Conservation (phyloP, 805 yeast species). For the Grigorovia jiainica region DNA sequence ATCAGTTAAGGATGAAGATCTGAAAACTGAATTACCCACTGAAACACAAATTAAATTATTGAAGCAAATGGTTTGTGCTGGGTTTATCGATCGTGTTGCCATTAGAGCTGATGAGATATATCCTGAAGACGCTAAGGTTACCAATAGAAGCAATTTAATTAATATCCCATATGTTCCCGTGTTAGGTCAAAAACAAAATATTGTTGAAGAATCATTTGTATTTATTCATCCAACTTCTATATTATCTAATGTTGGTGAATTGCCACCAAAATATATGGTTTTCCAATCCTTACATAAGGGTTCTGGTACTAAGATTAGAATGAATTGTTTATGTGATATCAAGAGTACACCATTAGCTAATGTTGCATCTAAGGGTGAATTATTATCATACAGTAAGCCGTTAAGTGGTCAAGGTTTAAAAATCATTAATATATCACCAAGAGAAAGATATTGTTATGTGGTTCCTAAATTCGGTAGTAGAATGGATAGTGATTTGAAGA, state of each 20-base stretch:
- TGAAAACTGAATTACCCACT: slow-evolving; percentile 58
- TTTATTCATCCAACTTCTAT: slow-evolving; percentile 78
- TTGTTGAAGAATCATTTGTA: slow-evolving; percentile 44
- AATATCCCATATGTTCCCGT: slow-evolving; percentile 60
- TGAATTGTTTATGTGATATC: slow-evolving; percentile 71
- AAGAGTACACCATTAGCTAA: slow-evolving; percentile 67
- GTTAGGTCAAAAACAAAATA: slow-evolving; percentile 29
- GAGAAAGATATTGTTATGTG: slow-evolving; percentile 78
- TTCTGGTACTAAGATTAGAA: slow-evolving; percentile 42
- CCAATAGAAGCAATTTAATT: slow-evolving; percentile 48
- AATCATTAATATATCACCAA: slow-evolving; percentile 55
- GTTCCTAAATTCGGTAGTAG: slow-evolving; percentile 84
- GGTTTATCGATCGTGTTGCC: slow-evolving; percentile 86
- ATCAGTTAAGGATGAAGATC: slow-evolving; percentile 32
- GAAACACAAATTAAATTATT: slow-evolving; percentile 63
- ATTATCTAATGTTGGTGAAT: slow-evolving; percentile 46
- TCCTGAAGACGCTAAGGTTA: slow-evolving; percentile 49
- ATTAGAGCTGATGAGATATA: slow-evolving; percentile 65
- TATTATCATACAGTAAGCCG: slow-evolving; percentile 83
- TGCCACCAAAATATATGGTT: slow-evolving; percentile 74
- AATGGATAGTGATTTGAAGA: slow-evolving; percentile 63
- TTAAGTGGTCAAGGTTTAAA: slow-evolving; percentile 76
- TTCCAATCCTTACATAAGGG: slow-evolving; percentile 59
- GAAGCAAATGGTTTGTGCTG: slow-evolving; percentile 88
- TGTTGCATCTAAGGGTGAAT: slow-evolving; percentile 60